Percentiles rank a stretch among this genome's conserved stretches.
Conservation (phyloP, 2,329 filamentous ascomycete genomes). For the Ceratocystis alfenasii region DNA sequence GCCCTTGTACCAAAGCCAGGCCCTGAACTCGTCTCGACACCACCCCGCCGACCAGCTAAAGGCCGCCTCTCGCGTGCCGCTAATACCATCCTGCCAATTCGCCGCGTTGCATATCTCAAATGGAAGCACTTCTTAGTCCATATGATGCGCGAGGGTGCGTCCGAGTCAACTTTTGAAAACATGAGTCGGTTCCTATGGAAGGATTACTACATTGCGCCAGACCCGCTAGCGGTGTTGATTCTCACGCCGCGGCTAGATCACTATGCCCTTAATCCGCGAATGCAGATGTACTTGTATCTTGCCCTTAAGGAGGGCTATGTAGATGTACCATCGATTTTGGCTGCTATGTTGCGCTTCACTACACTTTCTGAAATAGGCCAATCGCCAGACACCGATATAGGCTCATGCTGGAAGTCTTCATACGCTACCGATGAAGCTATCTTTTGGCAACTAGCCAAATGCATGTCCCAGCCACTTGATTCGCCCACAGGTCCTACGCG, state of each 20-base stretch:
- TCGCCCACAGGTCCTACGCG: not conserved
- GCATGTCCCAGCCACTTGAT: constrained; percentile 26
- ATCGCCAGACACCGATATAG: constrained; percentile 22
- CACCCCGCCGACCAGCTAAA: not conserved
- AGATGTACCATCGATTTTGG: constrained; percentile 44
- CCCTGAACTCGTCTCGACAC: not conserved
- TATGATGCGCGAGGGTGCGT: constrained; percentile 2
- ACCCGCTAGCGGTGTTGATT: constrained; percentile 45
- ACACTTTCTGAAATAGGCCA: constrained; percentile 25
- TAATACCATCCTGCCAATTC: constrained; percentile 16
- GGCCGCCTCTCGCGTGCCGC: not conserved
- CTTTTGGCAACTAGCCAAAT: constrained; percentile 84
- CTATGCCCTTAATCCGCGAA: constrained; percentile 45
- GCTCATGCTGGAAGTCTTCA: constrained; percentile 41
- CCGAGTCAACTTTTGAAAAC: constrained; percentile 10
- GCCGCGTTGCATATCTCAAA: constrained; percentile 17
- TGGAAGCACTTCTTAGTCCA: constrained; percentile 14
- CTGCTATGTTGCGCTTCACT: constrained; percentile 46
- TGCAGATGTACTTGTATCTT: constrained; percentile 47
- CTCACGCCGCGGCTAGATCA: constrained; percentile 42
- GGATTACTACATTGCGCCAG: constrained; percentile 41
- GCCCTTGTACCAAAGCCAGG: constrained; percentile 1
- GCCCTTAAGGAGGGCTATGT: constrained; percentile 42
- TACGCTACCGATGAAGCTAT: constrained; percentile 72
- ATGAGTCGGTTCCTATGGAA: constrained; percentile 5